Percentiles rank a stretch among this genome's conserved stretches.
These are phyloP conservation scores for Lactifluus hygrophoroides DNA, from an alignment of 768 basidiomycete genomes.

Conservation along the genomic window DNA sequence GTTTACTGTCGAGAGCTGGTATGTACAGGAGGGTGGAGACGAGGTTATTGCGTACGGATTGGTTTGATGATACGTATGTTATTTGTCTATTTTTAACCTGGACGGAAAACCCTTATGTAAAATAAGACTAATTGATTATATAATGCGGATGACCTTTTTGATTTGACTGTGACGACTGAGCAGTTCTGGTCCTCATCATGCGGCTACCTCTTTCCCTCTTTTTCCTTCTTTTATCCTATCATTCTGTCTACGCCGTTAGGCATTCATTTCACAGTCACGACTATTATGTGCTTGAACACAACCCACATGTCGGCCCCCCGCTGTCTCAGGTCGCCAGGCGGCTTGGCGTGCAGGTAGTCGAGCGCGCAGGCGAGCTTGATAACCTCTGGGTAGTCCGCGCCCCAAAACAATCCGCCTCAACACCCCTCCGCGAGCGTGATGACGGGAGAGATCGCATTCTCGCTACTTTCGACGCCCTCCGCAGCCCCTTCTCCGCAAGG, in stretches of 20 bases:
- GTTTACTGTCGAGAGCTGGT: constrained; percentile 17
- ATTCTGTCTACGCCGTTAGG: constrained; percentile 30
- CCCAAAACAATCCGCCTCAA: constrained; percentile 28
- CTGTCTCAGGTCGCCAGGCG: constrained; percentile 48
- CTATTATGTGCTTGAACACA: constrained; percentile 77
- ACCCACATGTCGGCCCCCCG: constrained; percentile 43
- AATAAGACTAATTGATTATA: background rate
- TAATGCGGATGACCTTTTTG: background rate
- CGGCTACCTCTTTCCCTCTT: constrained; percentile 23
- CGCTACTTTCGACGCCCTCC: constrained; percentile 39
- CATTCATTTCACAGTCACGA: constrained; percentile 55
- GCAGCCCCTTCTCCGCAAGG: constrained; percentile 33
- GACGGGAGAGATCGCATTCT: constrained; percentile 38
- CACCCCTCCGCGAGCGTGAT: constrained; percentile 27
- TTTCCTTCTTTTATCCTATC: constrained; percentile 27
- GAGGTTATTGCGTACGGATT: constrained; percentile 5
- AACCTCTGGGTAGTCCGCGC: constrained; percentile 79
- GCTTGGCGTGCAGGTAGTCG: constrained; percentile 79
- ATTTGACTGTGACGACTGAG: no score
- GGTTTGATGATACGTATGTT: no score
- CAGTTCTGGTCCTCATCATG: constrained; percentile 8
- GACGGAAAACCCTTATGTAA: no score
- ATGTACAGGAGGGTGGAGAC: background rate
- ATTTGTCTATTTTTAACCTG: no score
- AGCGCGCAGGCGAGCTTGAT: constrained; percentile 74